Evolutionary conservation across 2,329 filamentous ascomycete species (phyloP).

Genomic region (Colletotrichum sp.): DNA sequence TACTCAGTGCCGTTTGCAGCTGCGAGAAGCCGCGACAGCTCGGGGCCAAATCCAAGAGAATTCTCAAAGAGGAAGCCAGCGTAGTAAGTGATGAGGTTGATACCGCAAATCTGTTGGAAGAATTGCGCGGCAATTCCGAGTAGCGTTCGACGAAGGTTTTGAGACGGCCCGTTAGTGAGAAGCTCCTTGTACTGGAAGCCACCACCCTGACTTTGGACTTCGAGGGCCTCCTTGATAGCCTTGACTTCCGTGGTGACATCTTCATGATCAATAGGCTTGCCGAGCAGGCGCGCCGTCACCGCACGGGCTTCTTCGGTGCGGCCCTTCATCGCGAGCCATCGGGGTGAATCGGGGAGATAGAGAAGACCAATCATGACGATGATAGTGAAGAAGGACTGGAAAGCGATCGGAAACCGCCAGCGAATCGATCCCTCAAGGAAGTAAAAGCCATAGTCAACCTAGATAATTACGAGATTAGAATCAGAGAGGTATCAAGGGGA

Average conservation of each 20-base stretch:
- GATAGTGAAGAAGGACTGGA: slow-evolving; percentile 33
- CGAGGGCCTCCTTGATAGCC: slow-evolving; percentile 28
- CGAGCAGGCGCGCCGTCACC: slow-evolving; percentile 29
- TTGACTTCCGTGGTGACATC: slow-evolving; percentile 26
- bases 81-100: slow-evolving; percentile 42
- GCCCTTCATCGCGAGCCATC: slow-evolving; percentile 42
- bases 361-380: slow-evolving; percentile 38
- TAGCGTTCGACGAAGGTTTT: slow-evolving; percentile 69
- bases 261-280: slow-evolving; percentile 27
- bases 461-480: too few species aligned
- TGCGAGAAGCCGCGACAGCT: slow-evolving; percentile 57
- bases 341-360: slow-evolving; percentile 36
- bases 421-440: slow-evolving; percentile 32
- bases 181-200: slow-evolving; percentile 22
- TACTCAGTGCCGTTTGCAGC: slow-evolving; percentile 56
- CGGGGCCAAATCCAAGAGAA: slow-evolving; percentile 48
- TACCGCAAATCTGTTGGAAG: slow-evolving; percentile 27
- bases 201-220: slow-evolving; percentile 28
- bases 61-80: slow-evolving; percentile 38
- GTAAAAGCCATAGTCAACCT: slow-evolving; percentile 28
- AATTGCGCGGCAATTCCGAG: slow-evolving; percentile 29
- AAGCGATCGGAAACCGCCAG: slow-evolving; percentile 37
- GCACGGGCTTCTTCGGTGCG: slow-evolving; percentile 27
- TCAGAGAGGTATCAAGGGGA: not conserved
- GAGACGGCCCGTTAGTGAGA: slow-evolving; percentile 65